Percentiles rank a stretch among this genome's conserved stretches.
These are phyloP conservation scores for Penicillium sp. DNA, from an alignment of 2,329 filamentous ascomycete genomes.

Conservation along the genomic window DNA sequence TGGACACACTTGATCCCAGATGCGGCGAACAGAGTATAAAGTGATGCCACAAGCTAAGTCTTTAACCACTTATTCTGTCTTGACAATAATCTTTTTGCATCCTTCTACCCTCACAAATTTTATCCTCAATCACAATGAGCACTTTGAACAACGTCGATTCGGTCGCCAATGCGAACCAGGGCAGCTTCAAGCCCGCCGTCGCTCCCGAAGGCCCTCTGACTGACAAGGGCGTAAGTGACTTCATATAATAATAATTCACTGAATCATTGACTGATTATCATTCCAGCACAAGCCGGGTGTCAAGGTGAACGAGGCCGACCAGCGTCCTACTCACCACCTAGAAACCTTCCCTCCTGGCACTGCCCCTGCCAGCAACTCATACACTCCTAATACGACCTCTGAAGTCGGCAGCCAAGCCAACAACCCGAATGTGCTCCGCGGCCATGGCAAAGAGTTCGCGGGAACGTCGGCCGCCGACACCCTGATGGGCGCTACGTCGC, in stretches of 20 bases:
- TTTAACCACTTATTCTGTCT: too few relatives aligned
- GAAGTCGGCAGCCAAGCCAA: constrained; percentile 37
- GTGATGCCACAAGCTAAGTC: too few relatives aligned
- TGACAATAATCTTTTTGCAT: background rate
- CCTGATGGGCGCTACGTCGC: constrained; percentile 49
- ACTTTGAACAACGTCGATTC: constrained; percentile 46
- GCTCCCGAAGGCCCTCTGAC: constrained; percentile 50
- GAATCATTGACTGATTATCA: constrained; percentile 7
- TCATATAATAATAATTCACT: too few relatives aligned
- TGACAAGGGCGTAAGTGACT: constrained; percentile 50
- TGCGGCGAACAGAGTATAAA: too few relatives aligned
- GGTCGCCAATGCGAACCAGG: constrained; percentile 46
- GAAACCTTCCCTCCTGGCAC: constrained; percentile 57
- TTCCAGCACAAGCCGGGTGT: constrained; percentile 58
- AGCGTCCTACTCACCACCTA: constrained; percentile 60
- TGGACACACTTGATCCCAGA: background rate
- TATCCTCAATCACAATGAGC: constrained; percentile 16
- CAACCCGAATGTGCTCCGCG: constrained; percentile 37
- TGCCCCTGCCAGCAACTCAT: constrained; percentile 52
- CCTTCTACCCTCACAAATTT: background rate
- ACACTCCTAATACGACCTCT: constrained; percentile 39
- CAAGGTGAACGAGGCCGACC: constrained; percentile 49
- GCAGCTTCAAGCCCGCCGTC: constrained; percentile 52
- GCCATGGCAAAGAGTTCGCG: constrained; percentile 39
- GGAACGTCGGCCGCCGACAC: constrained; percentile 44